Conservation (phyloP, 2,329 filamentous ascomycete genomes). For the Trichothecium roseum region DNA sequence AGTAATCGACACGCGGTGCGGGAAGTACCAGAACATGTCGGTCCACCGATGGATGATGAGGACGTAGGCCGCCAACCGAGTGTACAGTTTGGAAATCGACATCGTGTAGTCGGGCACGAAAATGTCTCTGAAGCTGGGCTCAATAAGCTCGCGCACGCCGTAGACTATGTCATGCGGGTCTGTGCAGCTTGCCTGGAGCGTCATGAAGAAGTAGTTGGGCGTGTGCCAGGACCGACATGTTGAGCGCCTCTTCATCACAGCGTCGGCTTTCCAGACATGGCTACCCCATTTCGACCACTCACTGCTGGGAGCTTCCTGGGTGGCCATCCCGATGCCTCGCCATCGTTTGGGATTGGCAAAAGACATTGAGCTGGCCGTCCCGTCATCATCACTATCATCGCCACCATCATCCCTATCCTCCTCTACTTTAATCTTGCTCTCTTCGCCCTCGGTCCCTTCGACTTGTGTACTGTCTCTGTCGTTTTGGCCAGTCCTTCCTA, state of each 20-base stretch:
- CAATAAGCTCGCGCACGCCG: not conserved
- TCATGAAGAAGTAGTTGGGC: not conserved
- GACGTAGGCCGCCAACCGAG: not conserved
- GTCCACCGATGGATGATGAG: not conserved
- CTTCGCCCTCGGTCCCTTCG: too few relatives aligned
- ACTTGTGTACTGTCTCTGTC: too few relatives aligned
- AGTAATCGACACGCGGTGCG: not conserved
- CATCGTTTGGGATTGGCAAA: too few relatives aligned
- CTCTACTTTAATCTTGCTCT: too few relatives aligned
- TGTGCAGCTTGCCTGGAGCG: not conserved
- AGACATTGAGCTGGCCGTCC: too few relatives aligned
- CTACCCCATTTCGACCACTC: not conserved
- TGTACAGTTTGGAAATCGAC: not conserved
- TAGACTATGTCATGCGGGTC: not conserved
- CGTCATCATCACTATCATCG: too few relatives aligned
- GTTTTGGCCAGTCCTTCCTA: too few relatives aligned
- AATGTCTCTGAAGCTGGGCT: not conserved
- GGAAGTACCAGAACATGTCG: slow-evolving; percentile 1
- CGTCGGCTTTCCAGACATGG: not conserved
- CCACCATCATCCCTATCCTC: too few relatives aligned
- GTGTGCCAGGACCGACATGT: not conserved
- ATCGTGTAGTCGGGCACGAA: slow-evolving; percentile 1
- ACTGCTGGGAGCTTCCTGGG: not conserved
- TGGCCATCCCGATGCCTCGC: not conserved
- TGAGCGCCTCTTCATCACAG: not conserved